Evolutionary conservation across 2,329 filamentous ascomycete genomes (phyloP).

Genomic region (Fusarium austroafricanum): DNA sequence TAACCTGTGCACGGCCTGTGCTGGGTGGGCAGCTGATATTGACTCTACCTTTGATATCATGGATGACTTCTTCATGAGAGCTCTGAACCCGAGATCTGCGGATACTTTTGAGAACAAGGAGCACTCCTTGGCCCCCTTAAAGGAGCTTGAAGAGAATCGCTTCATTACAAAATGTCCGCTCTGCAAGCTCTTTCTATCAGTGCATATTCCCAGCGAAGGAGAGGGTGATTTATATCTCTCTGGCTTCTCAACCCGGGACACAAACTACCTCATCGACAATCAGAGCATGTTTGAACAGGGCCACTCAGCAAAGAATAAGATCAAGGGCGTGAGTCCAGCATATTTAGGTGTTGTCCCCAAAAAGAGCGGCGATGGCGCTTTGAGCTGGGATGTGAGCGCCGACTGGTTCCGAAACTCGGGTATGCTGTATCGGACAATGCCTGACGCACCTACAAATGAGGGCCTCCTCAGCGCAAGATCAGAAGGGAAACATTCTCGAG

Average conservation of each 20-base stretch:
- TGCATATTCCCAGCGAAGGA: slow-evolving; percentile 49
- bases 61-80: slow-evolving; percentile 47
- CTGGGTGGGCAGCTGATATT: slow-evolving; percentile 50
- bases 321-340: slow-evolving; percentile 46
- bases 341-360: slow-evolving; percentile 51
- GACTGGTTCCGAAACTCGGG: slow-evolving; percentile 51
- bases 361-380: slow-evolving; percentile 45
- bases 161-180: slow-evolving; percentile 51
- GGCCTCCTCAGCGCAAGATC: slow-evolving; percentile 37
- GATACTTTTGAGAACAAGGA: slow-evolving; percentile 50
- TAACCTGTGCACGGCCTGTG: slow-evolving; percentile 48
- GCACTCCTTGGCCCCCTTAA: slow-evolving; percentile 45
- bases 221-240: slow-evolving; percentile 49
- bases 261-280: slow-evolving; percentile 51
- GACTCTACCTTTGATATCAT: slow-evolving; percentile 50
- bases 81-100: slow-evolving; percentile 46
- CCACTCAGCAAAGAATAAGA: slow-evolving; percentile 47
- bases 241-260: slow-evolving; percentile 51
- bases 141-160: slow-evolving; percentile 49
- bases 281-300: slow-evolving; percentile 48
- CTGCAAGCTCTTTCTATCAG: slow-evolving; percentile 51
- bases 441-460: slow-evolving; percentile 42
- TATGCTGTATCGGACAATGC: slow-evolving; percentile 51
- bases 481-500: slow-evolving; percentile 36
- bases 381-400: slow-evolving; percentile 48